Evolutionary conservation across 352 stramenopile species (phyloP), one percentile per base, ranked within the genome.

Genomic region (Globisporangium nodosum): DNA sequence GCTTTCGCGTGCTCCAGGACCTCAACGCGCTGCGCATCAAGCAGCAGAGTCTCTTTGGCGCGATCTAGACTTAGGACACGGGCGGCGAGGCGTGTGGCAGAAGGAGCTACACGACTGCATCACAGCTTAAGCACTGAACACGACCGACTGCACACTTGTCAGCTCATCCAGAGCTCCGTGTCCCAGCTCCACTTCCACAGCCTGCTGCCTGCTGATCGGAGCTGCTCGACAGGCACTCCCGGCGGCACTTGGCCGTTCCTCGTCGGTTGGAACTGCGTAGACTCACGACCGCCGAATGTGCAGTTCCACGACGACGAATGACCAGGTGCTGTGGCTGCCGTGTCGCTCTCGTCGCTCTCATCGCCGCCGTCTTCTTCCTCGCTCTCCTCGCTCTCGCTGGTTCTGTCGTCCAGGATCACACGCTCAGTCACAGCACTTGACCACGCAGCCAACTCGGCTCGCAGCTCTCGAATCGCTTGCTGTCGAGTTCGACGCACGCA

Each of bases 21-120:
- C 69, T 94, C 49, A 94, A 94, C 60, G 69, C 71, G n/a, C 62
- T 87, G 43, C 76, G 74, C 52, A 76, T 88, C 56, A 80, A 84
- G 52, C 73, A 85, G 56, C 74, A 77, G 46, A 54, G 64, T 37
- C 48, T 78, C 54, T 49, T 78, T 43, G 65, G 65, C 35, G 57
- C 21, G 1, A 37, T 75, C 5, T 72, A 56, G 39, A 24, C 15
- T 12, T 18, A 2, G 12, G 37, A 1, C 8, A 16, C 35, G 35
- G 11, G 8, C 35, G 31, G 31, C 5, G 31, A 40, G 35, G 12
- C 4, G 11, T 11, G 9, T 9, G 21, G 15, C 39, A 50, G 13
- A 21, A n/a, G 11, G 5, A 43, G 37, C 37, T 5, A 13, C 37
- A 16, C 37, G 37, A 27, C 31, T 18, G 11, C 11, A 45, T 27